Percentiles rank a stretch among this genome's conserved stretches.
These are phyloP conservation scores for Lepiota brunneoincarnata DNA, from an alignment of 768 basidiomycete genomes.

Conservation along the genomic window DNA sequence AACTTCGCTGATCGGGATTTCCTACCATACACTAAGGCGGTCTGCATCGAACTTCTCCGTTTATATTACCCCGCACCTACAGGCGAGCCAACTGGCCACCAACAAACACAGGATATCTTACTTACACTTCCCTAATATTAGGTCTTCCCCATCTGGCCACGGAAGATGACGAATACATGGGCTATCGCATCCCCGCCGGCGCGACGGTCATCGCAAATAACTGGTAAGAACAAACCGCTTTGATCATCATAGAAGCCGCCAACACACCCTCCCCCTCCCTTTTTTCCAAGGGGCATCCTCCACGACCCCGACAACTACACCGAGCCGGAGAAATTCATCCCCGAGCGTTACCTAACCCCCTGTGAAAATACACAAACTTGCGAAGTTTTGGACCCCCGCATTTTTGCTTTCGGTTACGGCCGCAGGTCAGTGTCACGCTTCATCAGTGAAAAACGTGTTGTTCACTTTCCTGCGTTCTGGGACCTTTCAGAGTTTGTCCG, in stretches of 20 bases:
- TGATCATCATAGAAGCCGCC: background rate
- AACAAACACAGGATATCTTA: background rate
- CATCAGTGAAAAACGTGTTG: background rate
- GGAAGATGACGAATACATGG: conserved; percentile 17
- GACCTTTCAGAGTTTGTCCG: conserved; percentile 21
- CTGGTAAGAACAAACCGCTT: conserved; percentile 9
- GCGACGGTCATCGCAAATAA: conserved; percentile 18
- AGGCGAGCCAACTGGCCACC: conserved; percentile 6
- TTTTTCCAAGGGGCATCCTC: conserved; percentile 22
- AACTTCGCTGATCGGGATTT: conserved; percentile 19
- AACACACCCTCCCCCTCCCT: background rate
- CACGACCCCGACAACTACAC: conserved; percentile 18
- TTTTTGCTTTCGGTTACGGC: conserved; percentile 7
- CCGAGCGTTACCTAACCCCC: conserved; percentile 16
- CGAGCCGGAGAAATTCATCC: conserved; percentile 17
- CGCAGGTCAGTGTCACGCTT: background rate
- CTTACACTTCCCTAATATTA: conserved; percentile 2
- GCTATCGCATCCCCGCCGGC: conserved; percentile 17
- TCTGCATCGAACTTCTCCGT: conserved; percentile 18
- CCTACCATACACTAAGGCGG: conserved; percentile 18
- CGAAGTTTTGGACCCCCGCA: background rate
- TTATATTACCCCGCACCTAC: conserved; percentile 17
- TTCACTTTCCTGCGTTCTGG: no score
- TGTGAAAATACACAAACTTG: background rate
- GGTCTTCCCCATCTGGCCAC: conserved; percentile 15